Evolutionary conservation across 805 yeast genomes (phyloP).

Genomic region (Candida hungchunana): DNA sequence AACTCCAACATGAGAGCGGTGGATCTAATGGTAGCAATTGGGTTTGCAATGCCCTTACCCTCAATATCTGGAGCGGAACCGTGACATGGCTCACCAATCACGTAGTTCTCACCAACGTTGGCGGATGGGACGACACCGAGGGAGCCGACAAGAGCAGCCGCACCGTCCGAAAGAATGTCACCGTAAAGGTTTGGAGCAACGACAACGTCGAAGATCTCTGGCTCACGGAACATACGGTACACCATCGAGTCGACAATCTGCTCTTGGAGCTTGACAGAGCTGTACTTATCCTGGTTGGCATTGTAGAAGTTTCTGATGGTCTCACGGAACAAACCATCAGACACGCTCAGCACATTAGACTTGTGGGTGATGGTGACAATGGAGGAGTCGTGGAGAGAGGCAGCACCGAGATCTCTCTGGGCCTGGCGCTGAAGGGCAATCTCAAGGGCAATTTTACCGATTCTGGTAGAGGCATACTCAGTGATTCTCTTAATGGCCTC

Average conservation of each 20-base stretch:
- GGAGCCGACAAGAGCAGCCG: conserved; percentile 96
- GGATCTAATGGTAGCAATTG: conserved; percentile 96
- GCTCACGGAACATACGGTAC: conserved; percentile 97
- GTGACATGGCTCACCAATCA: conserved; percentile 98
- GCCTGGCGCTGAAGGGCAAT: conserved; percentile 89
- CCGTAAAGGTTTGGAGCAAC: conserved; percentile 99
- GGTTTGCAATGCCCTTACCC: conserved; percentile 92
- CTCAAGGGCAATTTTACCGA: conserved; percentile 87
- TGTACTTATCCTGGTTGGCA: conserved; percentile 53
- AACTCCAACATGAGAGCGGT: conserved; percentile 97
- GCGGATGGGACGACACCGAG: conserved; percentile 98
- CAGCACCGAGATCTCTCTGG: conserved; percentile 60
- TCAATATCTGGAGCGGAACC: conserved; percentile 99
- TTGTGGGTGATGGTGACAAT: conserved; percentile 91
- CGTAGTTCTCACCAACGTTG: conserved; percentile 93
- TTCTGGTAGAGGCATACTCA: conserved; percentile 78
- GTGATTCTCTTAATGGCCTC: conserved; percentile 97
- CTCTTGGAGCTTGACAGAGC: conserved; percentile 69
- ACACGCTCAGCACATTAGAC: conserved; percentile 86
- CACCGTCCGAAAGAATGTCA: conserved; percentile 95
- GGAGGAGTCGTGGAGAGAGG: conserved; percentile 50
- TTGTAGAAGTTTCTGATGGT: conserved; percentile 45
- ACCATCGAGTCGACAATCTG: conserved; percentile 99
- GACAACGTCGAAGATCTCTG: conserved; percentile 93
- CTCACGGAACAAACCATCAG: conserved; percentile 97